Percentiles rank a stretch among this genome's conserved stretches.
These are phyloP conservation scores for Pyricularia pennisetigena DNA, from an alignment of 2,329 filamentous ascomycete species.

Conservation along the genomic window DNA sequence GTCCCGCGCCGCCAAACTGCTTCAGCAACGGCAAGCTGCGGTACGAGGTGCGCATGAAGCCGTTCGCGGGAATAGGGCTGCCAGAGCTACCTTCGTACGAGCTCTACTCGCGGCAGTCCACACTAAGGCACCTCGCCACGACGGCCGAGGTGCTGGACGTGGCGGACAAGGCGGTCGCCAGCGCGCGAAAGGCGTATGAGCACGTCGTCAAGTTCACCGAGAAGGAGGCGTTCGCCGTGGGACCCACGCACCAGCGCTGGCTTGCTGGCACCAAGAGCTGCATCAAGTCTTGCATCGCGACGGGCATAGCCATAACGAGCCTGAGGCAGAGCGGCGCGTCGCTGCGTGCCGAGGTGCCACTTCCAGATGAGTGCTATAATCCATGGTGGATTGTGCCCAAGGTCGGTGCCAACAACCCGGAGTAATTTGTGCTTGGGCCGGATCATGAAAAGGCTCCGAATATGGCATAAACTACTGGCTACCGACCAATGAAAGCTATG, in stretches of 20 bases:
- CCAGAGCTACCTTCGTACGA: conserved; percentile 58
- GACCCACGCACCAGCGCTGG: conserved; percentile 51
- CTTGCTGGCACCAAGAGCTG: conserved; percentile 45
- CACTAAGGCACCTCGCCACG: conserved; percentile 27
- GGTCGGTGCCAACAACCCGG: conserved; percentile 15
- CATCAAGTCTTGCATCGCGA: conserved; percentile 61
- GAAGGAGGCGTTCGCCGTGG: conserved; percentile 42
- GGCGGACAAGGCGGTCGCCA: conserved; percentile 33
- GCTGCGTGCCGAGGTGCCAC: conserved; percentile 42
- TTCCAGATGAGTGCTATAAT: conserved; percentile 45
- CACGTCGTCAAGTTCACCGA: conserved; percentile 40
- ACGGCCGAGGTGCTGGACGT: conserved; percentile 29
- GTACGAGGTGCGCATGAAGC: conserved; percentile 80
- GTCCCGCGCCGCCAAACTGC: conserved; percentile 37
- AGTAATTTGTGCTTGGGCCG: neutral
- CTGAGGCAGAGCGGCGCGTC: conserved; percentile 39
- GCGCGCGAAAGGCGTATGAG: conserved; percentile 47
- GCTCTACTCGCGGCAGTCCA: conserved; percentile 40
- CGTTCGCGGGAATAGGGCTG: conserved; percentile 60
- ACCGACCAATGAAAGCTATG: neutral
- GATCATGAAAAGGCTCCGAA: neutral
- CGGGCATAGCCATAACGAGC: conserved; percentile 52
- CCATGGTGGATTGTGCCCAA: conserved; percentile 56
- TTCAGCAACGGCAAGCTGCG: conserved; percentile 61
- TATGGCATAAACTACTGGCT: neutral